A percentile compares a stretch with the other conserved stretches of the same genome.
These are phyloP conservation scores for Cordia subcordata DNA, from an alignment of 257 asterid species.

Conservation along the genomic window DNA sequence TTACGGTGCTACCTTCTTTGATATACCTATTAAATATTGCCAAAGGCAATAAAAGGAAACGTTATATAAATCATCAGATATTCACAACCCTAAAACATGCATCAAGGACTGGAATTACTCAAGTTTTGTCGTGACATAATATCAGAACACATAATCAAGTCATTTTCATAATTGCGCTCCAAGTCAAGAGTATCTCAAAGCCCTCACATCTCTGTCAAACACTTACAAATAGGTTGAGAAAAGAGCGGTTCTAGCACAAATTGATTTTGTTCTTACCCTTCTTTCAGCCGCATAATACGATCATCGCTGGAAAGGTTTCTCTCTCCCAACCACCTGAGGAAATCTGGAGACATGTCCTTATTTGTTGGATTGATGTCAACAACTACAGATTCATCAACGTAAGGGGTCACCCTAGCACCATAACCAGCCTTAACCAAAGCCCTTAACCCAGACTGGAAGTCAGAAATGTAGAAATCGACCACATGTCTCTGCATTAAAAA, in stretches of 20 bases:
- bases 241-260: no score
- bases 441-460: constrained; percentile 63
- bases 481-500: constrained; percentile 51
- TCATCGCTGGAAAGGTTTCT: constrained; percentile 60
- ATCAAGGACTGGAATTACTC: no score
- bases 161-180: neutral
- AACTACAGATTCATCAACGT: constrained; percentile 55
- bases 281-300: constrained; percentile 57
- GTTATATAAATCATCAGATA: constrained; percentile 1
- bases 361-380: constrained; percentile 52
- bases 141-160: no score
- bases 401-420: constrained; percentile 57
- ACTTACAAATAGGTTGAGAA: no score
- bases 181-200: neutral
- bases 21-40: constrained; percentile 32
- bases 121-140: no score
- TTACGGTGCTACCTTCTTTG: constrained; percentile 71
- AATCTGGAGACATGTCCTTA: constrained; percentile 52
- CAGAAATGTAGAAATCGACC: constrained; percentile 60
- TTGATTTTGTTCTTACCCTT: constrained; percentile 41
- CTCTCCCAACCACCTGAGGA: constrained; percentile 50
- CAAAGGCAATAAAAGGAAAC: neutral
- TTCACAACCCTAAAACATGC: neutral
- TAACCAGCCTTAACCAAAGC: constrained; percentile 64
- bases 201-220: neutral